Percentiles rank a stretch among this genome's conserved stretches.
phyloP scores from a whole-genome alignment of 1,139 yeast species.

The Sporopachydermia cereana region DNA sequence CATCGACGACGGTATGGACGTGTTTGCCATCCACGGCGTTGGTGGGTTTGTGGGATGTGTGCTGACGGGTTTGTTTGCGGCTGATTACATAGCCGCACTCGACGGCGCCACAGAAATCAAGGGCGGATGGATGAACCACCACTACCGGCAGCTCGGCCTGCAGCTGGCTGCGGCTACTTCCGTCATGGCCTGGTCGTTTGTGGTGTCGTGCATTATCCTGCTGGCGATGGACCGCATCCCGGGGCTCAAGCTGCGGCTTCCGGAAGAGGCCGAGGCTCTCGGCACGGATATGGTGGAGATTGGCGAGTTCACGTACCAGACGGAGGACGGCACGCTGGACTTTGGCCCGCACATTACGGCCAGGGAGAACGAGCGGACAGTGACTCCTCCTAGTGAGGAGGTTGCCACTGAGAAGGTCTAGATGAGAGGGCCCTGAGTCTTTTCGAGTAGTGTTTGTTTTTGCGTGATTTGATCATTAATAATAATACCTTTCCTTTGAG shows the following conservation, averaged over 20 bases:
- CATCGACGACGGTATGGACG: constrained; percentile 94
- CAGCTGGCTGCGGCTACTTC: constrained; percentile 81
- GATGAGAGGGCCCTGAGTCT: no score
- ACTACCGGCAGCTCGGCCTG: constrained; percentile 82
- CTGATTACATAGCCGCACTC: constrained; percentile 78
- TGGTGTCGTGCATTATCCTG: constrained; percentile 60
- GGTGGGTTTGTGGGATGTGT: constrained; percentile 84
- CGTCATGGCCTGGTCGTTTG: constrained; percentile 71
- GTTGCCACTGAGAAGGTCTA: no score
- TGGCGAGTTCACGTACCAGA: constrained; percentile 13
- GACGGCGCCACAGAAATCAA: constrained; percentile 45
- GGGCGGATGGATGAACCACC: constrained; percentile 94
- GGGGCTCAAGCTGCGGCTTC: constrained; percentile 67
- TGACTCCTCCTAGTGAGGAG: no score
- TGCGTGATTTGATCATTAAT: no score
- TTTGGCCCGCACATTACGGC: constrained; percentile 3
- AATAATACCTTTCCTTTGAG: no score
- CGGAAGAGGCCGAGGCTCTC: constrained; percentile 78
- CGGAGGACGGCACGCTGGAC: constrained; percentile 7
- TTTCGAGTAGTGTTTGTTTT: no score
- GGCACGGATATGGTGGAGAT: constrained; percentile 41
- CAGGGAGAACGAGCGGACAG: not conserved
- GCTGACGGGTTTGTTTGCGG: constrained; percentile 86
- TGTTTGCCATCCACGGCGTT: constrained; percentile 85
- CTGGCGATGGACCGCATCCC: constrained; percentile 72